Percentiles rank a stretch among this genome's conserved stretches.
These are phyloP conservation scores for Saccharomycopsis sp. DNA, from an alignment of 805 yeast species.

Conservation along the genomic window DNA sequence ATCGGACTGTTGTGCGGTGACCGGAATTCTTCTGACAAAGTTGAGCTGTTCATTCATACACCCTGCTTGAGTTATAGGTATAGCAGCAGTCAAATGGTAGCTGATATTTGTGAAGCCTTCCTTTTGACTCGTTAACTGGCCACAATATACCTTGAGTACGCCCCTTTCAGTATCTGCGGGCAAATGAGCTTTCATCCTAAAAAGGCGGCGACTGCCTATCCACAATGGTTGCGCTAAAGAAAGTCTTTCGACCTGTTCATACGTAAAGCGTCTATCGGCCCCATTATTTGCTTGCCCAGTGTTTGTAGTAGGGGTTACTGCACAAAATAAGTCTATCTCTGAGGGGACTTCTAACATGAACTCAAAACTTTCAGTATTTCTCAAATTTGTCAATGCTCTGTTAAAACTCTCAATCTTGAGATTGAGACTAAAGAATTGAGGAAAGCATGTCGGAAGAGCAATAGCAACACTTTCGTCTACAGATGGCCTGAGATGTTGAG, in stretches of 20 bases:
- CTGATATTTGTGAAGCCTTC: conserved; percentile 50
- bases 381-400: conserved; percentile 65
- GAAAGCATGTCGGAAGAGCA: conserved; percentile 76
- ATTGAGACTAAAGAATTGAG: conserved; percentile 60
- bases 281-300: too few species aligned
- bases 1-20: conserved; percentile 63
- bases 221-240: conserved; percentile 77
- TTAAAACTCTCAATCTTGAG: conserved; percentile 62
- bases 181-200: conserved; percentile 72
- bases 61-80: conserved; percentile 72
- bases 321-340: conserved; percentile 60
- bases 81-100: conserved; percentile 64
- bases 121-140: conserved; percentile 37
- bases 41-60: conserved; percentile 45
- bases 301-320: conserved; percentile 43
- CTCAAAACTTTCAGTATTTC: conserved; percentile 74
- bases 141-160: conserved; percentile 67
- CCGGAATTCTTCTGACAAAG: conserved; percentile 67
- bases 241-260: conserved; percentile 30
- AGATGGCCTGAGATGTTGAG: conserved; percentile 85
- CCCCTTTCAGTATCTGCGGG: conserved; percentile 70
- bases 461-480: conserved; percentile 70
- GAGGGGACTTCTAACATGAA: conserved; percentile 65
- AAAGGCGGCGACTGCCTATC: conserved; percentile 55
- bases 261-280: neutral